Evolutionary conservation across 305 asterid genomes (phyloP), one percentile per base, ranked within the genome.

Genomic region (Fraxinus ornus): DNA sequence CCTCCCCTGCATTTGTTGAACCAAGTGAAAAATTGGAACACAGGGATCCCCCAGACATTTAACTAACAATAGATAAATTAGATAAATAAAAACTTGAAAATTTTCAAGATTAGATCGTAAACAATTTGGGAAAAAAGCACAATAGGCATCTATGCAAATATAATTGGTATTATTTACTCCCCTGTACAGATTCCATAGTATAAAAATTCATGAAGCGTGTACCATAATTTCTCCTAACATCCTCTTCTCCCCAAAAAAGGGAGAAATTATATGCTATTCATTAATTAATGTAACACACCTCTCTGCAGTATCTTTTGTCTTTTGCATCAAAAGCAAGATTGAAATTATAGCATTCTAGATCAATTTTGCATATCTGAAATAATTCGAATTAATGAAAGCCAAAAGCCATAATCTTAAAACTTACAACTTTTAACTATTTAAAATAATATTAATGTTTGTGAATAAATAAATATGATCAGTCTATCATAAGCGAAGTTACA

Each of bases 1-100:
- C 90, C 87, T 77, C 98, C 97, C 95, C 99, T 95, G 94, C 86
- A 89, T 83, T 79, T 85, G 84, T 83, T 82, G 57, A 28, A 70
- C 76, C 36, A 73, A 78, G 78, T 37, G 76, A 84, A 78, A 76
- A 81, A 81, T 75, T 49, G 79, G 41, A 72, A 76, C 78, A 80
- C 44, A 83, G 62, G 60, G 80, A 74, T 84, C 33, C 83, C 55
- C 8, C 76, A 72, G 76, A 32, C 44, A 72, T 72, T 33, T 70
- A 60, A 66, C 76, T 82, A 77, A 37, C 24, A 66, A 28, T 78
- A 52, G 21, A 22, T 22, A 28, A 26, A 55, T 47, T 78, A 52
- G 22, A 22, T 22, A 49, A 26, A 55, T 47, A 39, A n/a, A 78
- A 66, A 26, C 55, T 64, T 3, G 28, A 32, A 79, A 80, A 83